Conservation (phyloP, 345 rosid genomes). For the Kernera saxatilis region DNA sequence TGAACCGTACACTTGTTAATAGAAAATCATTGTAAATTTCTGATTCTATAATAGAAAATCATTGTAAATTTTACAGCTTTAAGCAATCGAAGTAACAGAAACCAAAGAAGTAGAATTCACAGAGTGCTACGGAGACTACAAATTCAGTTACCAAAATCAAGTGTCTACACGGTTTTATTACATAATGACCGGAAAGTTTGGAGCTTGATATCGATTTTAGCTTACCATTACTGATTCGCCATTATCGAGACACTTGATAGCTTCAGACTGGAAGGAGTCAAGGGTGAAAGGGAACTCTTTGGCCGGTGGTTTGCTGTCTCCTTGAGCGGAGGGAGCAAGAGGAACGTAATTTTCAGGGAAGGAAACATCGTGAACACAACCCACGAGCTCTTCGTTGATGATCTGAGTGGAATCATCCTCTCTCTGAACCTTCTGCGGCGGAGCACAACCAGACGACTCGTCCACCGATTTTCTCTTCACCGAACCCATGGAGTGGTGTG, state of each 20-base stretch:
- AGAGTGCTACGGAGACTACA: neutral
- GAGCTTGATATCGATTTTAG: neutral
- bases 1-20: neutral
- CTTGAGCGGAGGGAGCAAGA: slow-evolving; percentile 27
- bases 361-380: slow-evolving; percentile 79
- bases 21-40: neutral
- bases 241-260: slow-evolving; percentile 80
- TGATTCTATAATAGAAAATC: neutral
- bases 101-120: neutral
- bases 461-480: slow-evolving; percentile 58
- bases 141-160: neutral
- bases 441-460: slow-evolving; percentile 30
- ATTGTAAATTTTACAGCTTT: neutral
- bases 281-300: slow-evolving; percentile 90
- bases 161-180: neutral
- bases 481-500: slow-evolving; percentile 42
- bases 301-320: slow-evolving; percentile 60
- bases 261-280: slow-evolving; percentile 93
- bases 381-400: slow-evolving; percentile 35
- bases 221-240: slow-evolving; percentile 91
- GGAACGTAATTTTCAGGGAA: slow-evolving; percentile 61
- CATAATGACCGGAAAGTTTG: neutral
- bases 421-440: slow-evolving; percentile 43
- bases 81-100: neutral
- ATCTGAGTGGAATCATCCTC: slow-evolving; percentile 28